Conservation (phyloP, 768 basidiomycete species). For the Grammothele lineata region DNA sequence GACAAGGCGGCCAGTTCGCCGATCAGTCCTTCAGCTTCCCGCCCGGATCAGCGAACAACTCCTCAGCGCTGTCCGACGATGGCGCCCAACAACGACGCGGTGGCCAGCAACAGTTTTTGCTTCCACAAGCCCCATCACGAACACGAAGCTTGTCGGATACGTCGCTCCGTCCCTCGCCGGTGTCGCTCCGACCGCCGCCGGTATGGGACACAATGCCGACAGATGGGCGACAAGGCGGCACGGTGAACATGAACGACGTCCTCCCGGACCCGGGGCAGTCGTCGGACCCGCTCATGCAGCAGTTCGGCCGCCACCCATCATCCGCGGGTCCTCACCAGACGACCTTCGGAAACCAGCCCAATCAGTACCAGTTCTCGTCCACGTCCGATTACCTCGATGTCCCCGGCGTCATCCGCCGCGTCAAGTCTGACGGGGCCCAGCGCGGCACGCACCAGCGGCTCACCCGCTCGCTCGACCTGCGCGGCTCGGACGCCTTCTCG, state of each 20-base stretch:
- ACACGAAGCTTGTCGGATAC: slow-evolving; percentile 60
- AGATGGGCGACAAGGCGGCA: slow-evolving; percentile 28
- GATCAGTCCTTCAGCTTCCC: slow-evolving; percentile 14
- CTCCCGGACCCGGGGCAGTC: slow-evolving; percentile 27
- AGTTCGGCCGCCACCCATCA: slow-evolving; percentile 17
- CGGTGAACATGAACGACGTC: slow-evolving; percentile 39
- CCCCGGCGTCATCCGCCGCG: slow-evolving; percentile 41
- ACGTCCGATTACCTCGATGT: slow-evolving; percentile 33
- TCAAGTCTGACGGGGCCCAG: slow-evolving; percentile 42
- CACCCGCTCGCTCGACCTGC: slow-evolving; percentile 62
- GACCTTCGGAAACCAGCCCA: slow-evolving; percentile 17
- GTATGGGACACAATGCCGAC: slow-evolving; percentile 44
- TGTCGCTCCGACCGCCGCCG: too few relatives aligned
- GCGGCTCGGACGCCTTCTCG: slow-evolving; percentile 28
- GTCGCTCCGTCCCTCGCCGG: slow-evolving; percentile 38
- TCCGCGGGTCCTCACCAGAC: slow-evolving; percentile 25
- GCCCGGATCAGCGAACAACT: slow-evolving; percentile 11
- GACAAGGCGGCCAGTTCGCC: slow-evolving; percentile 12
- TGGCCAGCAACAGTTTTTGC: slow-evolving; percentile 25
- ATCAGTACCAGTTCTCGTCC: slow-evolving; percentile 8
- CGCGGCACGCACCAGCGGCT: slow-evolving; percentile 41
- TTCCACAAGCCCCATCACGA: slow-evolving; percentile 34
- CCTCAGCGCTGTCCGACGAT: slow-evolving; percentile 13
- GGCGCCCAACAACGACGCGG: slow-evolving; percentile 14
- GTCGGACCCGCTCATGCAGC: slow-evolving; percentile 13